Percentiles rank a stretch among this genome's conserved stretches.
Conservation (phyloP, 345 rosid genomes). For the Gossypium bickii region DNA sequence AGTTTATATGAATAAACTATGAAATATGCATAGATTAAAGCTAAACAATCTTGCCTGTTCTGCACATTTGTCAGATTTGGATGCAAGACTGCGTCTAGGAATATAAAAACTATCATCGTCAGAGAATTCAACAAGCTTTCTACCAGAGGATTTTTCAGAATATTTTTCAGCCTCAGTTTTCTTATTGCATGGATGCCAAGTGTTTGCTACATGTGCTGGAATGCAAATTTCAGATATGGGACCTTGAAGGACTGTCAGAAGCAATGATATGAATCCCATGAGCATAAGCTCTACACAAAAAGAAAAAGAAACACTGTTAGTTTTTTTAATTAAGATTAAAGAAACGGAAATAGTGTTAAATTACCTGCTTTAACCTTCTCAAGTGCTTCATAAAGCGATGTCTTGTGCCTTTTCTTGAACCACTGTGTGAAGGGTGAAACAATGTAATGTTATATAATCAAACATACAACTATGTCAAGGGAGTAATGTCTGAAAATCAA, state of each 20-base stretch:
- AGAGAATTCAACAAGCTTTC: conserved; percentile 42
- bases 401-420: conserved; percentile 56
- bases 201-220: conserved; percentile 29
- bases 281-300: conserved; percentile 63
- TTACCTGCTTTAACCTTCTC: conserved; percentile 78
- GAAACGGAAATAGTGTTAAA: background rate
- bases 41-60: conserved; percentile 27
- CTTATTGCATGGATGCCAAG: conserved; percentile 73
- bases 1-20: background rate
- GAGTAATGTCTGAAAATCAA: too few species aligned
- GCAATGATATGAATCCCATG: conserved; percentile 69
- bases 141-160: conserved; percentile 15
- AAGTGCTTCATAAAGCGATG: conserved; percentile 75
- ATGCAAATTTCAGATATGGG: conserved; percentile 52
- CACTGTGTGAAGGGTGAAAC: conserved; percentile 37
- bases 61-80: conserved; percentile 36
- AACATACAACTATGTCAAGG: too few species aligned
- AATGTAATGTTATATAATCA: background rate
- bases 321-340: background rate
- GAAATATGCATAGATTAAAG: background rate
- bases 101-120: conserved; percentile 6
- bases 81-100: conserved; percentile 46
- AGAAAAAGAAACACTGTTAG: conserved; percentile 6
- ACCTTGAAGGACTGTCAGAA: conserved; percentile 42
- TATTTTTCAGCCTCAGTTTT: background rate